Evolutionary conservation across 2,329 filamentous ascomycete species (phyloP), one percentile per base, ranked within the genome.

Genomic region (Pseudogymnoascus sp.): DNA sequence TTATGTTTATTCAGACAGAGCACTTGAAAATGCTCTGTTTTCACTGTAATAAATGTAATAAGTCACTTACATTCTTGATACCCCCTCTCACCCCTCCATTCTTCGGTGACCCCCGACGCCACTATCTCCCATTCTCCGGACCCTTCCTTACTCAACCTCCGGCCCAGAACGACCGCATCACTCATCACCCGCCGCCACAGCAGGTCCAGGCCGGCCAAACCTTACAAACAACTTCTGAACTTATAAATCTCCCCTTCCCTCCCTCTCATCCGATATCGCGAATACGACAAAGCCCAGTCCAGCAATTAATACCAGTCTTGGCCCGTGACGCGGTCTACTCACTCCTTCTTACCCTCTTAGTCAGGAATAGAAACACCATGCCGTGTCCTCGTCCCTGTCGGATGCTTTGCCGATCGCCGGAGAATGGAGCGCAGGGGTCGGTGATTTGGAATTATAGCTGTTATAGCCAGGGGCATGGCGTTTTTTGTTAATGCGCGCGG

Each of bases 371-470:
- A 11, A n/a, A 13, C 11, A 47, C 5, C 5, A 50, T 17, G 13
- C 44, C 44, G 26, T 5, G 44, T 13, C 24, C 4, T 3, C 8
- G 26, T 50, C 11, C 44, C 44, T 50, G 44, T 17, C 26, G 44
- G 44, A 31, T 10, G 26, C 26, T 50, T 13, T 50, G 17, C 44
- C 44, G 26, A 17, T 15, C 26, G 21, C 41, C 41, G 41, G 13
- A 50, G 41, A 50, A 50, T 29, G 41, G 24, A 21, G 41, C 41
- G 29, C 40, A 41, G 40, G 41, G 41, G 44, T n/a, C 3, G 17
- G 10, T 50, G 29, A 50, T 50, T 50, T 50, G 44, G 44, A 50
- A 50, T 50, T 50, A 50, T 50, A 50, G 44, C 44, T 50, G 44
- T 31, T 17, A 50, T 31, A 15, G 44, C 44, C 26, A 50, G 26